Percentiles rank a stretch among this genome's conserved stretches.
Conservation (phyloP, 31 red algal species). For the Odonthalia washingtoniensis region DNA sequence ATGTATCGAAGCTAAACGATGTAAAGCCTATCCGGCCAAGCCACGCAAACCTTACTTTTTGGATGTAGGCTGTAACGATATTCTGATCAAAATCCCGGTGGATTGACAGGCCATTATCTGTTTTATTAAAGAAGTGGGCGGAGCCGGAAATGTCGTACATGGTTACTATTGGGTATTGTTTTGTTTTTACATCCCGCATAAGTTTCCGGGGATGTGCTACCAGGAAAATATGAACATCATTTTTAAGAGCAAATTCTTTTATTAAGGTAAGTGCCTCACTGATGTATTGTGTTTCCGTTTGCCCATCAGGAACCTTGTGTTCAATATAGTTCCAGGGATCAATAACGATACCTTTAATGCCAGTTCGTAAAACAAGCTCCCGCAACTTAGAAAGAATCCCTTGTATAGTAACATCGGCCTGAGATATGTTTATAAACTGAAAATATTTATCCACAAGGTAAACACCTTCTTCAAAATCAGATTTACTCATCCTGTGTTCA, state of each 20-base stretch:
- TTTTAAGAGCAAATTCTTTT: background rate
- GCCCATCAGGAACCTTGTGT: constrained; percentile 1
- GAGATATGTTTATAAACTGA: constrained; percentile 2
- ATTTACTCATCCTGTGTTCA: background rate
- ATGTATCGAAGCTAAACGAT: too few relatives aligned
- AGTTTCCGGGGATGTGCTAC: constrained; percentile 11
- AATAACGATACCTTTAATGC: constrained; percentile 14
- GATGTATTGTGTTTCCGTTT: background rate
- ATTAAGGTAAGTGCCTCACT: background rate
- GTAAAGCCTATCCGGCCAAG: too few relatives aligned
- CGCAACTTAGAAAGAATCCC: background rate
- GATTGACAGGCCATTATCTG: background rate
- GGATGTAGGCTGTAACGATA: background rate
- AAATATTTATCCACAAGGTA: constrained; percentile 8
- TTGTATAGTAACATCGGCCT: constrained; percentile 5
- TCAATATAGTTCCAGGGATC: background rate
- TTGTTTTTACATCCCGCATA: background rate
- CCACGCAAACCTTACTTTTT: constrained; percentile 5
- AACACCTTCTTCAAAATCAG: background rate
- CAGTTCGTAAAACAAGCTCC: background rate
- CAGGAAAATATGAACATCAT: background rate
- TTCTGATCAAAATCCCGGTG: constrained; percentile 9
- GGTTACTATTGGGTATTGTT: background rate
- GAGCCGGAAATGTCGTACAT: background rate
- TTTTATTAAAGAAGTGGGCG: constrained; percentile 20